Evolutionary conservation across 2,329 filamentous ascomycete species (phyloP), one percentile per base, ranked within the genome.

Genomic region (Phaeoacremonium minimum): DNA sequence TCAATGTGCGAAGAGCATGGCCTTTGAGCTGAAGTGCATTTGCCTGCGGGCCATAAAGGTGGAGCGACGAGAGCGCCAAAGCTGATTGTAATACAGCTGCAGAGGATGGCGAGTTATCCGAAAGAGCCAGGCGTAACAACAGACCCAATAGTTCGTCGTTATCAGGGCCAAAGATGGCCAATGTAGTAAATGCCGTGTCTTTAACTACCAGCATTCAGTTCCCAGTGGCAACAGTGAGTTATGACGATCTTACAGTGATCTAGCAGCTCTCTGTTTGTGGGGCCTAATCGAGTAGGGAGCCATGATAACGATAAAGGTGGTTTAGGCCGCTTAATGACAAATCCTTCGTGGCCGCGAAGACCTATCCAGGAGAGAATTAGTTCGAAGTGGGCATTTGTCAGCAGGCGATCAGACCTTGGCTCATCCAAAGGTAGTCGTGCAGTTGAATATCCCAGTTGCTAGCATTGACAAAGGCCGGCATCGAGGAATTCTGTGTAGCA

Each of bases 401-500:
- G 32, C 40, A 44, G 36, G 16, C 33, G 42, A 38, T 42, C 9
- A 42, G 37, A 47, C 45, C 45, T 47, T 47, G 41, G 41, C 41
- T 47, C 41, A 44, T 44, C 38, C 43, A 39, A 19, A 47, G 36
- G 35, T 46, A 44, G 28, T 47, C 36, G 32, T 47, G 43, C 30
- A 47, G 41, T 38, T 47, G 45, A 14, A 47, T 46, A 47, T 47
- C 45, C 45, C 45, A 47, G 33, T 41, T 44, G 19, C 38, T 44
- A 19, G 45, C 43, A 47, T 47, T 46, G 12, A 47, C 37, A 42
- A 47, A 47, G 32, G 41, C 41, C 41, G 39, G 32, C 38, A 38
- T 41, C 36, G 43, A 42, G 38, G 37, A 47, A 35, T 34, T 6
- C 42, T 44, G 38, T 35, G 34, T 33, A 40, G 35, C 42, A 20